Base-by-base conservation (phyloP, 2,329 filamentous ascomycete species). In the Pestalotiopsis sp. region DNA sequence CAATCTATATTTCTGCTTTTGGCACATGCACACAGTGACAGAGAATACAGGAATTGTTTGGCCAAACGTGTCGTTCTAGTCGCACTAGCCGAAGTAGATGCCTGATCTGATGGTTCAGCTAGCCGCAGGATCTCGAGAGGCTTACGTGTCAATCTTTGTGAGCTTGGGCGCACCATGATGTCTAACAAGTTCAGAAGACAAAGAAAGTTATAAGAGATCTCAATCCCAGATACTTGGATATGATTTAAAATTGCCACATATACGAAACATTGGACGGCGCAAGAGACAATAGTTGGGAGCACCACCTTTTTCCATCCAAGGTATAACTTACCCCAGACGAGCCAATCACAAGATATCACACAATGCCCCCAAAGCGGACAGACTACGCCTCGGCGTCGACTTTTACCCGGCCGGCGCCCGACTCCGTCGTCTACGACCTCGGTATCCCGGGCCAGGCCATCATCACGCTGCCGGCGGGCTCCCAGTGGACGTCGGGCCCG, bases 371-470 rank as follows among this genome's bases (percentile, higher is more conserved):
- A 9, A n/a, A 9, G 4, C 59, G 59, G 3, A 67, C 31, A 17
- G 14, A 20, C 31, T 62, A 38, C 17, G 9, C 59, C 27, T 9
- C 59, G 11, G 23, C 14, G n/a, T 3, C 59, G 6, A 68, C 66
- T 2, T 75, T 75, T 69, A 69, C 69, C 25, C 68, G 73, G 20
- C 69, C 88, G 41, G 87, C 87, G 2, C 91, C 91, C 0, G 91
- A 91, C 27, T 87, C 88, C 68, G 93, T 84, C 0, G 90, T 91
- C 67, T 93, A 76, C 65, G 72, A 85, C 71, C 79, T 86, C 23
- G 80, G 82, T 0, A 67, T 69, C 4, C 71, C 74, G 1, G 75
- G 76, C 45, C 75, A 79, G 39, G 81, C 83, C 12, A 82, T 79
- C 5, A 84, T 86, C 65, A 81, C 79, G 1, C 78, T 86, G 0